Conservation (phyloP, 306 rosid species). For the Psophocarpus tetragonolobus region DNA sequence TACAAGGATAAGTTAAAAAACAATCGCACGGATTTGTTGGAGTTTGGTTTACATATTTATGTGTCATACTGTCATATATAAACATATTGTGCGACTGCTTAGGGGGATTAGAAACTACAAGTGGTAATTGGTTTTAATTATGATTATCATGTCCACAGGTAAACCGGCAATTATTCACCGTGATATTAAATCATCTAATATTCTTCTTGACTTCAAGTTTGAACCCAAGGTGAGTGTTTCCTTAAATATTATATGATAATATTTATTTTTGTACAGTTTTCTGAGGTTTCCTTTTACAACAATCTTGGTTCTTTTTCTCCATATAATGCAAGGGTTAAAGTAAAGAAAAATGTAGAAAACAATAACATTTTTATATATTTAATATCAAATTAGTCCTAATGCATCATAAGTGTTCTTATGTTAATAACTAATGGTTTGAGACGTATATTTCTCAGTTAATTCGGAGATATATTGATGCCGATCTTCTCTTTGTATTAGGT, state of each 20-base stretch:
- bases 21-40: neutral
- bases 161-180: slow-evolving; percentile 64
- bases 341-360: neutral
- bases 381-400: neutral
- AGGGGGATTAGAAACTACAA: neutral
- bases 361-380: neutral
- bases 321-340: neutral
- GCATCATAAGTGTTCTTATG: neutral
- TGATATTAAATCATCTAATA: slow-evolving; percentile 64
- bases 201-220: slow-evolving; percentile 56
- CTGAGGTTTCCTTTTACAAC: neutral
- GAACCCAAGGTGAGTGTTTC: slow-evolving; percentile 51
- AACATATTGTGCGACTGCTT: neutral
- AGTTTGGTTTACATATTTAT: neutral
- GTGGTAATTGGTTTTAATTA: slow-evolving; percentile 9
- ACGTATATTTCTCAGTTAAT: neutral
- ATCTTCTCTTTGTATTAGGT: slow-evolving; percentile 37
- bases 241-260: neutral
- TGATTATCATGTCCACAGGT: slow-evolving; percentile 37
- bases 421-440: neutral
- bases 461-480: neutral
- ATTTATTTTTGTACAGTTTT: neutral
- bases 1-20: neutral
- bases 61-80: too few species aligned
- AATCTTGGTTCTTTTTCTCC: neutral